A percentile compares a stretch with the other conserved stretches of the same genome.
Conservation (phyloP, 2,329 filamentous ascomycete species). For the Alternaria sp. region DNA sequence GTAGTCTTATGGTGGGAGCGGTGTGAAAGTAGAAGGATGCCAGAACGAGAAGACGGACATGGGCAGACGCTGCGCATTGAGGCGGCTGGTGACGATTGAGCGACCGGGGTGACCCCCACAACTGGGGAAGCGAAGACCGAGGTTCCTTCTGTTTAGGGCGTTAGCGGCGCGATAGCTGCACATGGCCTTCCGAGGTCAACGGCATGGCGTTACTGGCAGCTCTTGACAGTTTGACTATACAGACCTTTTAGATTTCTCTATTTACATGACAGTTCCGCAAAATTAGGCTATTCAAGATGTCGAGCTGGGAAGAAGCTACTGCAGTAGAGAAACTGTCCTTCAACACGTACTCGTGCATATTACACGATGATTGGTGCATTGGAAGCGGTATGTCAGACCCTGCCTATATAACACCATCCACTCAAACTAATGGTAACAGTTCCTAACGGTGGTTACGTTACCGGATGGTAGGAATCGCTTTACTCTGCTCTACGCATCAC, state of each 20-base stretch:
- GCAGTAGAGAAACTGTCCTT: constrained; percentile 59
- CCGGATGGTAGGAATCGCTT: constrained; percentile 53
- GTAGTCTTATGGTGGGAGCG: constrained; percentile 11
- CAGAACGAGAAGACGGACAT: constrained; percentile 19
- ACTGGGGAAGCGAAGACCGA: constrained; percentile 24
- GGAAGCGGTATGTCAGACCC: constrained; percentile 62
- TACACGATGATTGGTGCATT: constrained; percentile 70
- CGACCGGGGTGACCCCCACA: constrained; percentile 29
- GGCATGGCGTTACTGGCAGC: constrained; percentile 5
- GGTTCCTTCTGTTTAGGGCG: constrained; percentile 28
- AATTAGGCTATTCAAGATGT: constrained; percentile 33
- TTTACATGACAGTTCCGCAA: neutral
- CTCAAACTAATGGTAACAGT: constrained; percentile 56
- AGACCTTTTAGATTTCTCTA: neutral
- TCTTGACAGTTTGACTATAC: neutral
- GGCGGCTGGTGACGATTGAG: constrained; percentile 24
- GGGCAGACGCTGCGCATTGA: constrained; percentile 20
- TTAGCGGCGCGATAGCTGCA: constrained; percentile 20
- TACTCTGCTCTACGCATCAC: neutral
- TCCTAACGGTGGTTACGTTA: constrained; percentile 75
- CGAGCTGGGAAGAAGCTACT: constrained; percentile 59
- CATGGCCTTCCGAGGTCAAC: constrained; percentile 32
- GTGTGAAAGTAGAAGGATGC: constrained; percentile 15
- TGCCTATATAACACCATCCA: neutral
- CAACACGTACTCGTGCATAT: constrained; percentile 66